phyloP scores from a whole-genome alignment of 345 rosid species.

The Orychophragmus violaceus region DNA sequence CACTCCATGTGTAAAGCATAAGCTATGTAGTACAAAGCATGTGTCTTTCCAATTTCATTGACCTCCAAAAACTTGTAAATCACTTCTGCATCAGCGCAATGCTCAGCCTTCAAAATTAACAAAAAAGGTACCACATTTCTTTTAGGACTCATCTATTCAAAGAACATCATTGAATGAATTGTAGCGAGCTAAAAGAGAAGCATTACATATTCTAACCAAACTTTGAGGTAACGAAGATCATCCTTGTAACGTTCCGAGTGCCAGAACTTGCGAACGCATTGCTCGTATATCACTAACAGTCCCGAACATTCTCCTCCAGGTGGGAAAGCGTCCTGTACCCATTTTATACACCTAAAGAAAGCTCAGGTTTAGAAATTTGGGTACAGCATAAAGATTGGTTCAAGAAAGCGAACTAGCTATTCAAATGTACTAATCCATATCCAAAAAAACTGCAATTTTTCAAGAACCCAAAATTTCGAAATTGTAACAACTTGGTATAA shows the following conservation, averaged over 20 bases:
- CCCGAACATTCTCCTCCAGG: constrained; percentile 82
- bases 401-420: background rate
- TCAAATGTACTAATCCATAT: no score
- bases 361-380: background rate
- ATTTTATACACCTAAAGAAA: constrained; percentile 57
- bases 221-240: constrained; percentile 91
- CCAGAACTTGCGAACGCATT: constrained; percentile 90
- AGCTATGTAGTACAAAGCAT: constrained; percentile 51
- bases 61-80: constrained; percentile 74
- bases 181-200: background rate
- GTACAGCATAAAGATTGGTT: background rate
- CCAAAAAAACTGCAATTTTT: background rate
- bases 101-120: constrained; percentile 70
- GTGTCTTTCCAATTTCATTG: constrained; percentile 72
- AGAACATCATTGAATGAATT: background rate
- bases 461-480: background rate
- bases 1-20: constrained; percentile 78
- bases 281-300: constrained; percentile 71
- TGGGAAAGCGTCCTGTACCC: constrained; percentile 93
- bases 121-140: background rate
- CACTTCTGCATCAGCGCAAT: constrained; percentile 70
- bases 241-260: constrained; percentile 68
- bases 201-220: constrained; percentile 95
- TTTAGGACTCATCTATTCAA: background rate
- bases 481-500: background rate